These are phyloP conservation scores for Deuterostichococcus epilithicus DNA, from an alignment of 139 green algal genomes.

Conservation along the genomic window DNA sequence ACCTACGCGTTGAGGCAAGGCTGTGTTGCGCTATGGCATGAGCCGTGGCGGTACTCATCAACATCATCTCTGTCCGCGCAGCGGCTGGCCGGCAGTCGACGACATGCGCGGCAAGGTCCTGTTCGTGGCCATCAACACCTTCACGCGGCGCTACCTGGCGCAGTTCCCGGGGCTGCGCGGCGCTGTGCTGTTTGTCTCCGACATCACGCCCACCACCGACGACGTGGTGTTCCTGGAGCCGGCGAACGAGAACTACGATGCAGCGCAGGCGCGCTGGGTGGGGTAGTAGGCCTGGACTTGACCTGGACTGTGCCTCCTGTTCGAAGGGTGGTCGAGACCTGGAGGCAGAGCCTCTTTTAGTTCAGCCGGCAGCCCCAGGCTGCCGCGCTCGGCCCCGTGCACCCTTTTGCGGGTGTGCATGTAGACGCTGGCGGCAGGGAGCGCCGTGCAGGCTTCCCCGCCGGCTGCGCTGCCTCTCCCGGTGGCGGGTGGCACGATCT, in stretches of 20 bases:
- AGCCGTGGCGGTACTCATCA: background rate
- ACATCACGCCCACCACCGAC: background rate
- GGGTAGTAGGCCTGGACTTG: background rate
- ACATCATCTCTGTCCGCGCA: background rate
- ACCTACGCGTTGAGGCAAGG: too few species aligned
- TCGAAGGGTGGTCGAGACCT: too few species aligned
- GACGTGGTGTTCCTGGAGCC: background rate
- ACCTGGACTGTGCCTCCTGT: too few species aligned
- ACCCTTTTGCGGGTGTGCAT: slow-evolving; percentile 13
- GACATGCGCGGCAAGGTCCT: slow-evolving; percentile 11
- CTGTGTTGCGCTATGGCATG: too few species aligned
- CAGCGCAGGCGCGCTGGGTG: background rate
- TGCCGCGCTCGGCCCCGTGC: too few species aligned
- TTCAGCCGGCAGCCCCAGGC: too few species aligned
- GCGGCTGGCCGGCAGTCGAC: background rate
- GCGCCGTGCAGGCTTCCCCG: too few species aligned
- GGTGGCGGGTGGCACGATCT: too few species aligned
- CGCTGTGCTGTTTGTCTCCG: background rate
- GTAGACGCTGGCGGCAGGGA: background rate
- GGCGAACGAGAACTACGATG: background rate
- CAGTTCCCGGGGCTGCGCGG: background rate
- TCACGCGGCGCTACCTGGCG: background rate
- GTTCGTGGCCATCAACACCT: background rate
- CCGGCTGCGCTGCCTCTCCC: too few species aligned
- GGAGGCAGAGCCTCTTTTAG: too few species aligned